phyloP scores from a whole-genome alignment of 202 grass and related monocot genomes.

The Setaria viridis region DNA sequence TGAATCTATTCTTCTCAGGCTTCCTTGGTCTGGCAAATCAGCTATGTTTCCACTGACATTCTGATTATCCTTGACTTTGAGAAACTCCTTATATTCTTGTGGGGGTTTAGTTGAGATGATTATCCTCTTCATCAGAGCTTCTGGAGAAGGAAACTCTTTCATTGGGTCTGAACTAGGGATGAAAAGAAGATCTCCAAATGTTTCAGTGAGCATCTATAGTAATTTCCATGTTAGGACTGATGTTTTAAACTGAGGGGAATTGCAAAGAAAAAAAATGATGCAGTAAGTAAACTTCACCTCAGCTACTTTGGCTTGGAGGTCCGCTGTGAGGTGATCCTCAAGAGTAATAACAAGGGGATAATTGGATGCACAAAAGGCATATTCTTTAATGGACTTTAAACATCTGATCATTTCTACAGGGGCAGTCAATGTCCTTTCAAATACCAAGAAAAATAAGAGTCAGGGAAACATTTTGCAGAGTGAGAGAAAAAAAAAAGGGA shows the following conservation, averaged over 20 bases:
- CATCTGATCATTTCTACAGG: conserved; percentile 74
- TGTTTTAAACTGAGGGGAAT: conserved; percentile 2
- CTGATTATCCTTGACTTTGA: conserved; percentile 56
- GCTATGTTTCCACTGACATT: conserved; percentile 20
- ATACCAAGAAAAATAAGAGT: conserved; percentile 33
- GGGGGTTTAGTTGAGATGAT: conserved; percentile 94
- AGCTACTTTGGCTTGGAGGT: conserved; percentile 87
- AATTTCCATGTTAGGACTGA: conserved; percentile 40
- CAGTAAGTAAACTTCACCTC: conserved; percentile 50
- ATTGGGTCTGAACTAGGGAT: conserved; percentile 56
- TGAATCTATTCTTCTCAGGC: conserved; percentile 50
- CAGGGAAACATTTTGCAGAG: conserved; percentile 10
- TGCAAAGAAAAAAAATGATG: conserved; percentile 8
- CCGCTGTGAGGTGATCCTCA: conserved; percentile 83
- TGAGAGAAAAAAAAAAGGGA: not conserved
- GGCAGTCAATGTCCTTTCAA: conserved; percentile 73
- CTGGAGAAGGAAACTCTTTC: conserved; percentile 83
- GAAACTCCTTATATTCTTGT: conserved; percentile 76
- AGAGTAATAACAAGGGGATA: conserved; percentile 93
- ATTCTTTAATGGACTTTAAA: conserved; percentile 82
- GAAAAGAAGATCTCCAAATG: conserved; percentile 79
- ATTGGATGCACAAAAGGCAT: conserved; percentile 65
- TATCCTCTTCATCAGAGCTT: conserved; percentile 67
- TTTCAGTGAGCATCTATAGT: conserved; percentile 72
- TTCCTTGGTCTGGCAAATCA: conserved; percentile 49